These are phyloP conservation scores for Colletotrichum sp. DNA, from an alignment of 2,329 filamentous ascomycete genomes.

Conservation along the genomic window DNA sequence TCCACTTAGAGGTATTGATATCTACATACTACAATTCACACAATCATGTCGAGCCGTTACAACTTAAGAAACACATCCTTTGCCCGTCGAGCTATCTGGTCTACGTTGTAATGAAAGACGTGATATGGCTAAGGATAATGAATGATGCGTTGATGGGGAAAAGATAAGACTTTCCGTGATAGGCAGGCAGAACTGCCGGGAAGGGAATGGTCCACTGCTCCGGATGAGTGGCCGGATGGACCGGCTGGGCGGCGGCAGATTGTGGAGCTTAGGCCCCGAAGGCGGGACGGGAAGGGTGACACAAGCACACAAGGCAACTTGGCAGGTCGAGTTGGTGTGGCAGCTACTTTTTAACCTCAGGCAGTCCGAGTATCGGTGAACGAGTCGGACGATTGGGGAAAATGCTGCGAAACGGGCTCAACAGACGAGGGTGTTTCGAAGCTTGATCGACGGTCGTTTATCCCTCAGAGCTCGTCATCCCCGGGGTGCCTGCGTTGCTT, in stretches of 20 bases:
- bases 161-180: not conserved
- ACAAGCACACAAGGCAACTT: not conserved
- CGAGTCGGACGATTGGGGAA: not conserved
- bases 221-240: not conserved
- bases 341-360: not conserved
- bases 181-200: not conserved
- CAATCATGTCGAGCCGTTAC: not conserved
- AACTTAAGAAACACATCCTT: not conserved
- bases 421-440: not conserved
- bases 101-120: not conserved
- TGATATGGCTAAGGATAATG: not conserved
- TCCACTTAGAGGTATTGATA: constrained; percentile 1
- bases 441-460: not conserved
- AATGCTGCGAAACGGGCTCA: not conserved
- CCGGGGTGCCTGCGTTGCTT: not conserved
- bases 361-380: not conserved
- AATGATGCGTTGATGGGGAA: not conserved
- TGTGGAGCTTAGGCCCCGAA: not conserved
- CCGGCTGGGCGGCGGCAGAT: not conserved
- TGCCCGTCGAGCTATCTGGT: not conserved
- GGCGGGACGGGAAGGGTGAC: constrained; percentile 7
- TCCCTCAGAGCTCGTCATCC: not conserved
- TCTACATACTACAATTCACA: not conserved
- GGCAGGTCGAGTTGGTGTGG: not conserved
- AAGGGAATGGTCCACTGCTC: not conserved